Base-by-base conservation (phyloP, 768 basidiomycete species). In the Ramaria rubella region DNA sequence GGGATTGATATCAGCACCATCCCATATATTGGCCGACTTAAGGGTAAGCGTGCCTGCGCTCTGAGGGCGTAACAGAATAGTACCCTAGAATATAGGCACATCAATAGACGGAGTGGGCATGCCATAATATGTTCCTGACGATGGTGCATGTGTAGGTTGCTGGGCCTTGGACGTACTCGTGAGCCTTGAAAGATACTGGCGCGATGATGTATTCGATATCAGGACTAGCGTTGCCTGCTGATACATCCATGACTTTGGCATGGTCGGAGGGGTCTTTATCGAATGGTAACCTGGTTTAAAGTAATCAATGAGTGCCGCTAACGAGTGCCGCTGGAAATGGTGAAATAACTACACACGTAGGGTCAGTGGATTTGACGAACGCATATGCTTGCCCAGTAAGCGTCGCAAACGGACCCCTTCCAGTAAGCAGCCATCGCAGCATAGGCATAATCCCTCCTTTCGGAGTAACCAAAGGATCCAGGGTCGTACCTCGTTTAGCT, bases 1-100 rank as follows among this genome's bases (percentile, higher is more conserved):
- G 17, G 62, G 55, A 36, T 63, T 55, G 26, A 63, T 57, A 34
- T n/a, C 49, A 14, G 62, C 55, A 29, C 58, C 44, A 7, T 63
- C 58, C 49, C 62, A 63, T 7, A 59, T 58, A n/a, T 52, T 55
- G 14, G 14, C 59, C 14, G 36, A 36, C 26, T 42, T 49, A 6
- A 61, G 49, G 21, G 46, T 51, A 3, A 58, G 26, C 4, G 30
- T 31, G 11, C 59, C 56, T 17, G 24, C 14, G 21, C 33, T 31
- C 33, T 29, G 55, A 5, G 55, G 55, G 14, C 48, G 31, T 24
- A 51, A 40, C 14, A 42, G 44, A 50, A 38, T 21, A 15, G 31
- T 36, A 27, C 19, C 45, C 53, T 55, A 29, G 40, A n/a, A 19
- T 36, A 34, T 42, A 11, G n/a, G 23, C 15, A 24, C 19, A 12